Percentiles rank a stretch among this genome's conserved stretches.
phyloP scores from a whole-genome alignment of 1,284 basidiomycete species.

The Microbotryomycetes sp. region DNA sequence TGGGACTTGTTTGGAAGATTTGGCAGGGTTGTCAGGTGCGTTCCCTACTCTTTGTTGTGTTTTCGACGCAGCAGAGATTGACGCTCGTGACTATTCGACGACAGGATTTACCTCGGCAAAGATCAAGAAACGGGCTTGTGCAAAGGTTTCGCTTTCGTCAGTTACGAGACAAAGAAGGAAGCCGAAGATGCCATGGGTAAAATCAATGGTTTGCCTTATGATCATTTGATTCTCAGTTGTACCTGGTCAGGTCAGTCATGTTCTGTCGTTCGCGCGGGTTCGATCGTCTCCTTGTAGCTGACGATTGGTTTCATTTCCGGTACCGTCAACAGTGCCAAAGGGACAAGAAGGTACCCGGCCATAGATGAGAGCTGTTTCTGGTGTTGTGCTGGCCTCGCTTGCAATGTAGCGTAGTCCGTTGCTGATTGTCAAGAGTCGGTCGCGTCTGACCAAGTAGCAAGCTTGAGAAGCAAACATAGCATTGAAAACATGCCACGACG shows the following conservation, averaged over 20 bases:
- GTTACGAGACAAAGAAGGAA: slow-evolving; percentile 73
- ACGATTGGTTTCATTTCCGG: background rate
- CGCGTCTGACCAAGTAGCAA: no score
- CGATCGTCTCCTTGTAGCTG: no score
- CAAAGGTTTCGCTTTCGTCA: slow-evolving; percentile 88
- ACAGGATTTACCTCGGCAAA: slow-evolving; percentile 86
- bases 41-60: slow-evolving; percentile 43
- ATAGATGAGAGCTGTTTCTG: no score
- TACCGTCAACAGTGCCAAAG: background rate
- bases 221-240: slow-evolving; percentile 32
- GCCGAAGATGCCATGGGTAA: slow-evolving; percentile 89
- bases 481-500: no score
- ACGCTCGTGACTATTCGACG: background rate
- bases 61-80: background rate
- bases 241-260: slow-evolving; percentile 14
- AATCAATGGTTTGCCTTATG: slow-evolving; percentile 65
- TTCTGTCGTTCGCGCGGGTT: background rate
- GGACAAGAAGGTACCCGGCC: background rate
- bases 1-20: slow-evolving; percentile 70
- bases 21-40: slow-evolving; percentile 60
- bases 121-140: slow-evolving; percentile 92
- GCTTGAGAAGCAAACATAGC: no score
- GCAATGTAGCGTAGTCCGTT: no score
- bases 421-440: no score
- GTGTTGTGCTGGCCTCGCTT: no score